Base-by-base conservation (phyloP, 768 basidiomycete genomes). In the Psilocybe cyanescens region DNA sequence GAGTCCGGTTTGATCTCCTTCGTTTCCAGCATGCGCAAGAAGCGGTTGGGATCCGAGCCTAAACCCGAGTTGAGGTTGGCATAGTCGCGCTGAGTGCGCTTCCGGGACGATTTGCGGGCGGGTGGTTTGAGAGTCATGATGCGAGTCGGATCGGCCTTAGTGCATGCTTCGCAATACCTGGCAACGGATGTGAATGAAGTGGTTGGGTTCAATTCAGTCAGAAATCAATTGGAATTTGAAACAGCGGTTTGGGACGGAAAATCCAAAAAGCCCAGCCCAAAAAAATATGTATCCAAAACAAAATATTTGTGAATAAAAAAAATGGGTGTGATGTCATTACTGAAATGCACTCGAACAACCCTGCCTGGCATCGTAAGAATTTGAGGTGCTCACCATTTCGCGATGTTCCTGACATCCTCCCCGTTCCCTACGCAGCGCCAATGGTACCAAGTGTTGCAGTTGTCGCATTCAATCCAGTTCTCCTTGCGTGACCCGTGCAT, bases 401-500 rank as follows among this genome's bases (percentile, higher is more conserved):
- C 90, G 60, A 94, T 84, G 12, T 80, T 79, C 37, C 87, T 85
- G 9, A 89, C 79, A 62, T 88, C 87, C 41, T 81, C 81, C 12
- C 84, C 84, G 47, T 86, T 83, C 28, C 90, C 89, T 12, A 84
- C 89, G 74, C 92, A 94, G 60, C 83, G 78, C 90, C 91, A 94
- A 70, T 94, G 91, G 71, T 86, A 94, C 92, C 91, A 94, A 31
- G 78, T 83, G 74, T 88, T 89, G 79, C 91, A 93, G 19, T 83
- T 82, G 68, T 94, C 92, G 71, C 94, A 95, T 64, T 86, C 77
- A 58, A 95, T 86, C 94, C 93, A 95, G 67, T 78, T 86, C 64
- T 92, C 90, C 71, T 89, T 88, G 63, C 85, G 83, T 55, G 75
- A 79, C 3, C 65, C 64, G 62, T 65, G 62, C 65, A 70, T 70